Percentiles rank a stretch among this genome's conserved stretches.
These are phyloP conservation scores for Termitomyces sp. DNA, from an alignment of 768 basidiomycete genomes.

Conservation along the genomic window DNA sequence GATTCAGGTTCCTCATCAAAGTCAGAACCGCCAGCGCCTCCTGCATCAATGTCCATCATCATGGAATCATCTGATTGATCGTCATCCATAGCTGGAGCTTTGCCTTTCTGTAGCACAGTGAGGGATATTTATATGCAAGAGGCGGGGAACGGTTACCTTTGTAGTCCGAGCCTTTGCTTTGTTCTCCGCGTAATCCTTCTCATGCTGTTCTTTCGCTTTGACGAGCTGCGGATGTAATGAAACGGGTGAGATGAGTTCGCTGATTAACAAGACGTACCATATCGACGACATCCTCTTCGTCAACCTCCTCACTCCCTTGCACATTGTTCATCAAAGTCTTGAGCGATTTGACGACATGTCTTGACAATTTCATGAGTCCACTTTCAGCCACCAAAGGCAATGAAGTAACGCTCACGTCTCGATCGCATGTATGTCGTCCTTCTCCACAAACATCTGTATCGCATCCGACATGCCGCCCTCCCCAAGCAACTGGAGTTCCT, in stretches of 20 bases:
- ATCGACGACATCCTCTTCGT: slow-evolving; percentile 74
- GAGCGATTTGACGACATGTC: slow-evolving; percentile 61
- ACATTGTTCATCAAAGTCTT: slow-evolving; percentile 64
- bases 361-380: slow-evolving; percentile 20
- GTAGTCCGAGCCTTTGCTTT: slow-evolving; percentile 33
- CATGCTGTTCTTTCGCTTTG: slow-evolving; percentile 67
- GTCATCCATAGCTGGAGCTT: slow-evolving; percentile 41
- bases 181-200: slow-evolving; percentile 54
- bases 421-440: slow-evolving; percentile 94
- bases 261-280: slow-evolving; percentile 36
- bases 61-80: slow-evolving; percentile 71
- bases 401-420: slow-evolving; percentile 50
- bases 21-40: slow-evolving; percentile 41
- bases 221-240: slow-evolving; percentile 41
- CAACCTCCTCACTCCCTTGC: slow-evolving; percentile 55
- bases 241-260: background rate
- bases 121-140: background rate
- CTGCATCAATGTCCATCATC: slow-evolving; percentile 65
- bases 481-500: slow-evolving; percentile 87
- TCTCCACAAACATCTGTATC: slow-evolving; percentile 93
- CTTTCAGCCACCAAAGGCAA: background rate
- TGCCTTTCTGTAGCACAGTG: slow-evolving; percentile 30
- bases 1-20: slow-evolving; percentile 41
- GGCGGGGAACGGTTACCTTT: slow-evolving; percentile 29
- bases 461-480: slow-evolving; percentile 92